These are phyloP conservation scores for Neurospora hispaniola DNA, from an alignment of 495 filamentous ascomycete species.

Conservation along the genomic window DNA sequence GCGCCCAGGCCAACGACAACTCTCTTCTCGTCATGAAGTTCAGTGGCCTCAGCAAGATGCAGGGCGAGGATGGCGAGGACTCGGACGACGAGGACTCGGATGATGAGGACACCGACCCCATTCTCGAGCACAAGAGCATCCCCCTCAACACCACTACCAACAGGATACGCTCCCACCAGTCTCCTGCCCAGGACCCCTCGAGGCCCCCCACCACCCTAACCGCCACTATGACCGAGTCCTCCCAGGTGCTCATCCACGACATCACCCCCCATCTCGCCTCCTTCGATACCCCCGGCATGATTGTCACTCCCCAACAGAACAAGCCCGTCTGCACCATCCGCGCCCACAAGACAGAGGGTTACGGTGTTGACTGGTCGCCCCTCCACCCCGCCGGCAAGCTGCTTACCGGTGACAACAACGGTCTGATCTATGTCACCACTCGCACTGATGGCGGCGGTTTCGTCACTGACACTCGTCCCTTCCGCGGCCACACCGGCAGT, in stretches of 20 bases:
- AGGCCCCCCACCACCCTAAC: constrained; percentile 69
- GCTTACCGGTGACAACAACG: constrained; percentile 82
- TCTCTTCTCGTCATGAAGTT: constrained; percentile 92
- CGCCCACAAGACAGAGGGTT: constrained; percentile 88
- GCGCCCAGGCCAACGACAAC: constrained; percentile 65
- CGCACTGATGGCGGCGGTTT: constrained; percentile 78
- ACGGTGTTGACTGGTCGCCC: constrained; percentile 90
- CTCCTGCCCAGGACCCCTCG: constrained; percentile 55
- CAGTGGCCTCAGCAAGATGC: constrained; percentile 79
- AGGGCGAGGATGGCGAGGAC: constrained; percentile 48
- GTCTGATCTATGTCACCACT: constrained; percentile 77
- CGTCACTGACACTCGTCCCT: constrained; percentile 70
- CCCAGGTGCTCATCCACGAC: constrained; percentile 85
- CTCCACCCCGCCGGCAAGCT: constrained; percentile 65
- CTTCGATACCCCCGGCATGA: constrained; percentile 78
- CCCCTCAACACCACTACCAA: constrained; percentile 80
- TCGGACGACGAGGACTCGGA: constrained; percentile 66
- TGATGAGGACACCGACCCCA: constrained; percentile 76
- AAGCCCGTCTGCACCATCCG: constrained; percentile 78
- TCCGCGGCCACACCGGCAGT: constrained; percentile 70
- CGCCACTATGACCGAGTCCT: constrained; percentile 82
- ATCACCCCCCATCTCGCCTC: constrained; percentile 75
- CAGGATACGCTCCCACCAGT: constrained; percentile 76
- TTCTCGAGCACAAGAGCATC: constrained; percentile 86
- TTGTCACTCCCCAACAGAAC: constrained; percentile 67